Conservation (phyloP, 371 early-diverging fungal genomes). For the Rhizomucor miehei region DNA sequence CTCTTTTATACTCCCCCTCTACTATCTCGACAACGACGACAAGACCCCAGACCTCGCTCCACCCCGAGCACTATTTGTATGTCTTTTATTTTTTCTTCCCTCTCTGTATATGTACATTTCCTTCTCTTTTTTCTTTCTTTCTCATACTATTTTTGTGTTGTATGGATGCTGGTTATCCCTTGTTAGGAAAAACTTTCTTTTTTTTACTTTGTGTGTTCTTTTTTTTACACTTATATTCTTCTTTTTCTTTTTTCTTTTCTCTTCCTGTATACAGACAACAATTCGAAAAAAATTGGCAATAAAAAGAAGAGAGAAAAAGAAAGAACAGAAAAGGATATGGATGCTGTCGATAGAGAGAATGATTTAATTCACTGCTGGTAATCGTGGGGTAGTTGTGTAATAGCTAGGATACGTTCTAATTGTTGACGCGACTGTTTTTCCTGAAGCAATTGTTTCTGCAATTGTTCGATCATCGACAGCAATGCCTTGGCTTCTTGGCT, state of each 20-base stretch:
- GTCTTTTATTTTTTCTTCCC: neutral
- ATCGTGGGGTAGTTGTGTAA: too few species aligned
- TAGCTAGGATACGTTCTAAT: neutral
- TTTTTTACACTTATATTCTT: neutral
- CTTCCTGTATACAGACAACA: neutral
- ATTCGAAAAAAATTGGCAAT: neutral
- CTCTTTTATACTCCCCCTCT: too few species aligned
- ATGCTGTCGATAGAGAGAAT: too few species aligned
- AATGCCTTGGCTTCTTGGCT: constrained; percentile 7
- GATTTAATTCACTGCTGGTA: too few species aligned
- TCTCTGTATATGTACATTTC: neutral
- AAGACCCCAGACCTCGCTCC: too few species aligned
- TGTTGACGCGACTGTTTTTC: neutral
- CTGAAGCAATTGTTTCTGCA: neutral
- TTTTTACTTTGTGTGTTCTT: neutral
- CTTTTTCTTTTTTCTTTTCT: neutral
- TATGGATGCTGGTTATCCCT: constrained; percentile 2
- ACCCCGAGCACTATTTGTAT: neutral
- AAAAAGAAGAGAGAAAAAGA: neutral
- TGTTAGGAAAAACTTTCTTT: neutral
- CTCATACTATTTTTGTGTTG: neutral
- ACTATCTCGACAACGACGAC: too few species aligned
- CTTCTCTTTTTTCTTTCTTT: neutral
- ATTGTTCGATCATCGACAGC: constrained; percentile 2
- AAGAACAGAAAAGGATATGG: neutral